A percentile compares a stretch with the other conserved stretches of the same genome.
These are phyloP conservation scores for Pseudogymnoascus verrucosus DNA, from an alignment of 2,329 filamentous ascomycete species.

Conservation along the genomic window DNA sequence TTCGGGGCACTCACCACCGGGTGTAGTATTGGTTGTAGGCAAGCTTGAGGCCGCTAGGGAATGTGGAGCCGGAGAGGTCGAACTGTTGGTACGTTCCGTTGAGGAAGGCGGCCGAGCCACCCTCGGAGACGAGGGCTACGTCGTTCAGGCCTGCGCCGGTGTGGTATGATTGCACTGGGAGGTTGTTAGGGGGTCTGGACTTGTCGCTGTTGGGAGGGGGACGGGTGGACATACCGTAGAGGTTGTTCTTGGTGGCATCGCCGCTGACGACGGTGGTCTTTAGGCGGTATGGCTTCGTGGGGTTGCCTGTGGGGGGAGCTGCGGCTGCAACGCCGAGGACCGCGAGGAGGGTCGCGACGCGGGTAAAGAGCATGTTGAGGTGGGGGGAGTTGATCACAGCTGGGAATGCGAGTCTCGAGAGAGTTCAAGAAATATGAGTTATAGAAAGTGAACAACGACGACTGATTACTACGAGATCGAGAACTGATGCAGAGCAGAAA, in stretches of 20 bases:
- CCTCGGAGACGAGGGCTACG: conserved; percentile 9
- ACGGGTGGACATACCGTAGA: conserved; percentile 12
- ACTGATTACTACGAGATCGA: neutral
- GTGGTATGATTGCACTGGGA: conserved; percentile 9
- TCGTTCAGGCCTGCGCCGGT: conserved; percentile 18
- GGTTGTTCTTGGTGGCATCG: conserved; percentile 13
- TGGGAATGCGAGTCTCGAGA: neutral
- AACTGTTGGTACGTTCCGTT: conserved; percentile 17
- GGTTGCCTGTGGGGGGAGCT: neutral
- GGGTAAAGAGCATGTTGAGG: neutral
- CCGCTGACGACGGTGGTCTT: conserved; percentile 15
- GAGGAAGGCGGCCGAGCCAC: conserved; percentile 14
- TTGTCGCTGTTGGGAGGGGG: neutral
- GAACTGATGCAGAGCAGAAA: neutral
- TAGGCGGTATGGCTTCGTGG: conserved; percentile 14
- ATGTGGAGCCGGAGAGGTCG: conserved; percentile 12
- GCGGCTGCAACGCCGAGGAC: neutral
- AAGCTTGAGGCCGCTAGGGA: conserved; percentile 9
- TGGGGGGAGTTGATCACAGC: neutral
- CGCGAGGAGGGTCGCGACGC: neutral
- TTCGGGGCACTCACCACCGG: neutral
- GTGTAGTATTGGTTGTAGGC: conserved; percentile 6
- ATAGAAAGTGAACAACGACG: neutral
- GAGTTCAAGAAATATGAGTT: neutral
- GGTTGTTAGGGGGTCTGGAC: neutral